phyloP scores from a whole-genome alignment of 169 alveolate species.

The Plasmodium knowlesi region DNA sequence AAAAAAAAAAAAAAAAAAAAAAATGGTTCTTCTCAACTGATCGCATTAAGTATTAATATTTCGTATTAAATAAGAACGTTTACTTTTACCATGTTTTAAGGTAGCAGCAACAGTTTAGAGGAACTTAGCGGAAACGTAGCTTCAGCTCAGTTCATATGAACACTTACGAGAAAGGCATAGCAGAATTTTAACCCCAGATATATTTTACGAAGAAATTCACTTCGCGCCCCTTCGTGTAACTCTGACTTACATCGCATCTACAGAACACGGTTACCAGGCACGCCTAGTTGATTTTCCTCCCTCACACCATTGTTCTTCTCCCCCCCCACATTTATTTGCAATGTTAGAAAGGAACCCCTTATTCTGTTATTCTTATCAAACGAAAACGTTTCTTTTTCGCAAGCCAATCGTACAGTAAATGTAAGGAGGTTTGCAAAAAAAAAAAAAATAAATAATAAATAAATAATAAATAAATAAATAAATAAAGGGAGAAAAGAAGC shows the following conservation, averaged over 20 bases:
- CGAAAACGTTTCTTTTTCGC: background rate
- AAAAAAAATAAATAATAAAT: too few relatives aligned
- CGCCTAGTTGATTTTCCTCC: background rate
- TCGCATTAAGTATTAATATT: background rate
- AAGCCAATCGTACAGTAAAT: background rate
- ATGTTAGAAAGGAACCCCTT: background rate
- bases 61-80: background rate
- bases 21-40: background rate
- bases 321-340: background rate
- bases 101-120: background rate
- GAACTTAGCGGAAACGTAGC: background rate
- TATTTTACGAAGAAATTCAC: background rate
- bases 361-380: background rate
- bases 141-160: background rate
- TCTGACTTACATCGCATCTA: background rate
- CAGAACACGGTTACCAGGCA: background rate
- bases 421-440: background rate
- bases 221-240: background rate
- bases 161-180: background rate
- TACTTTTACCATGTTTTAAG: background rate
- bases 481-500: background rate
- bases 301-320: background rate
- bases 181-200: background rate
- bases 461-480: too few relatives aligned
- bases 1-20: too few relatives aligned